Evolutionary conservation across 164 flowering plant genomes (phyloP), one percentile per base, ranked within the genome.

Genomic region (Cinnamomum chago): DNA sequence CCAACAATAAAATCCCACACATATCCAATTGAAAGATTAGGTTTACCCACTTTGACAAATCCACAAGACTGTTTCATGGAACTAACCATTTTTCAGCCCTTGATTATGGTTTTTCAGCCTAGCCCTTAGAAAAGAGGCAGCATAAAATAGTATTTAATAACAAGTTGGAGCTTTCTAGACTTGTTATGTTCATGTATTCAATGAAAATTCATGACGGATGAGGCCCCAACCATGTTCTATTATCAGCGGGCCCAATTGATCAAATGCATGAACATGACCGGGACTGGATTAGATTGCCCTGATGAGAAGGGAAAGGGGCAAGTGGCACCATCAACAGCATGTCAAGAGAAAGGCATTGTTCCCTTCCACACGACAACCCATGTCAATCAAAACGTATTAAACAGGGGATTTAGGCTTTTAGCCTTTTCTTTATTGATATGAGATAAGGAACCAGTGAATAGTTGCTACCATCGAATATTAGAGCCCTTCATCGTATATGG

Each of bases 251-350:
- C 50, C 62, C 72, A 52, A 50, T n/a, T 52, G 7, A 52, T 11
- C 72, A 24, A 62, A 40, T 72, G 67, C 74, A 72, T 62, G 74
- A 72, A 72, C 55, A 62, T 14, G 74, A 62, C 58, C 30, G 67
- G 11, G n/a, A 33, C 69, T 30, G 28, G 23, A 15, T 27, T 28
- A 14, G 12, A 33, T 18, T 13, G 62, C 50, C 72, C 50, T n/a
- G 72, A 70, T 47, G 68, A 72, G 12, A 20, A 5, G 66, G 66
- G 50, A 14, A 5, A 5, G 11, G 35, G 5, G n/a, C 72, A 52
- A 18, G 67, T 40, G 74, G 68, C 66, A 62, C 20, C 73, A 71
- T 58, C 27, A 9, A 28, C 15, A 58, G 50, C 65, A 18, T 12
- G 50, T 35, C 15, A 14, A 15, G 66, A 60, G 5, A 18, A 28